Evolutionary conservation across 164 flowering plant species (phyloP), one percentile per base, ranked within the genome.

Genomic region (Santalum album): DNA sequence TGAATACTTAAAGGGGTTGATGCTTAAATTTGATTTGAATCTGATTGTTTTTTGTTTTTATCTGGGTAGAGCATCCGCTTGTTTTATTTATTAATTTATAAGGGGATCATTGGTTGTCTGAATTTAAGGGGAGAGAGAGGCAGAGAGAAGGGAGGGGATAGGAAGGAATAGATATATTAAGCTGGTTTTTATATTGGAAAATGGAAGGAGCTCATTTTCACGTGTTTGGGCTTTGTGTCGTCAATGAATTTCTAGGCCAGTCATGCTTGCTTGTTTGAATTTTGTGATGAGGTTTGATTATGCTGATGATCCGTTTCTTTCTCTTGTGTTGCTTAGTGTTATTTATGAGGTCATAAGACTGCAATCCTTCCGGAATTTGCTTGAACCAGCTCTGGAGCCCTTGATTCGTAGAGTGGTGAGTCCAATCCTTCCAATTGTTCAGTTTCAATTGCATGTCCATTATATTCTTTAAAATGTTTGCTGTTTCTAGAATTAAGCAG

Each of bases 361-460:
- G 60, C 63, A 71, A 34, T 60, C 69, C 39, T 49, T 79, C 55
- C 75, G 77, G 66, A 53, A 60, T 56, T 59, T 77, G 27, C 53
- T 77, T 61, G 80, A 75, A 70, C 80, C 82, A 40, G 67, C 67
- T 56, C 57, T 85, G 60, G 94, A 82, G 77, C 90, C 95, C 26
- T 67, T 81, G 71, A 69, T 80, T 45, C 80, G 86, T 25, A 66
- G 60, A 64, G 86, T 80, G 72, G 86, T 80, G 69, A 62, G 81
- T 64, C 20, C 38, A 29, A 49, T 25, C 26, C 11, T 17, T 35
- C 35, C 19, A 54, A 24, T 1, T 21, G 15, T 29, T 26, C 25
- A 12, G 32, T 61, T 56, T 58, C 62, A 43, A 11, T 43, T n/a
- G 7, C 36, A 32, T 0, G 36, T 32, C 36, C 12, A 43, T n/a